A percentile compares a stretch with the other conserved stretches of the same genome.
Evolutionary conservation across 176 grass and related monocot species (phyloP).

Genomic region (Miscanthus lutarioriparius): DNA sequence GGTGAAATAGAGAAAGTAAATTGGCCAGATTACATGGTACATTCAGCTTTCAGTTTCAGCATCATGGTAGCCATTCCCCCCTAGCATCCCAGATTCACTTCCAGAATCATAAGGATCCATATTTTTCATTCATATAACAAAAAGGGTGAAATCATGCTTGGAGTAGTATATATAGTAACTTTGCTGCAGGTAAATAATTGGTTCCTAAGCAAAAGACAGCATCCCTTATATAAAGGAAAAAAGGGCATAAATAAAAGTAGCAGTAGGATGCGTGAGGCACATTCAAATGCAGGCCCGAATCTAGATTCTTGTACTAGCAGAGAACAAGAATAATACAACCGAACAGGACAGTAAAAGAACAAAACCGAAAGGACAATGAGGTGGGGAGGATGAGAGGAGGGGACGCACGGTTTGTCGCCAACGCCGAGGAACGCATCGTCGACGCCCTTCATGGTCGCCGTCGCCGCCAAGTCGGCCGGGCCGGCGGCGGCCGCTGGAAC

Average conservation of each 20-base stretch:
- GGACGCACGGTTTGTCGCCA: conserved; percentile 59
- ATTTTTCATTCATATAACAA: neutral
- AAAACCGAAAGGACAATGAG: neutral
- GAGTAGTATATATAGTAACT: neutral
- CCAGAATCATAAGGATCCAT: neutral
- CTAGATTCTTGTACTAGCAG: conserved; percentile 26
- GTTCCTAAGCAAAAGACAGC: neutral
- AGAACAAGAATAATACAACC: neutral
- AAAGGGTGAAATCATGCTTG: neutral
- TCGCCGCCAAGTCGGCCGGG: neutral
- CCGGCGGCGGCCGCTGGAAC: neutral
- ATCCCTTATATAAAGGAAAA: neutral
- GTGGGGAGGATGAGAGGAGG: neutral
- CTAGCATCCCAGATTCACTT: neutral
- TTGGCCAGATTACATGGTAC: neutral
- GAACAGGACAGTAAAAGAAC: neutral
- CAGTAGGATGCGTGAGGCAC: conserved; percentile 22
- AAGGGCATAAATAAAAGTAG: neutral
- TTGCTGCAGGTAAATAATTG: neutral
- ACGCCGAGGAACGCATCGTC: conserved; percentile 73
- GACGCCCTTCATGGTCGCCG: conserved; percentile 64
- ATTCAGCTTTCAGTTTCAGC: neutral
- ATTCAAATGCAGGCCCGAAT: conserved; percentile 33
- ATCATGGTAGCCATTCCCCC: neutral
- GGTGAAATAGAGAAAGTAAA: neutral